phyloP scores from a whole-genome alignment of 2,329 filamentous ascomycete species.

The Exserohilum rostratum region DNA sequence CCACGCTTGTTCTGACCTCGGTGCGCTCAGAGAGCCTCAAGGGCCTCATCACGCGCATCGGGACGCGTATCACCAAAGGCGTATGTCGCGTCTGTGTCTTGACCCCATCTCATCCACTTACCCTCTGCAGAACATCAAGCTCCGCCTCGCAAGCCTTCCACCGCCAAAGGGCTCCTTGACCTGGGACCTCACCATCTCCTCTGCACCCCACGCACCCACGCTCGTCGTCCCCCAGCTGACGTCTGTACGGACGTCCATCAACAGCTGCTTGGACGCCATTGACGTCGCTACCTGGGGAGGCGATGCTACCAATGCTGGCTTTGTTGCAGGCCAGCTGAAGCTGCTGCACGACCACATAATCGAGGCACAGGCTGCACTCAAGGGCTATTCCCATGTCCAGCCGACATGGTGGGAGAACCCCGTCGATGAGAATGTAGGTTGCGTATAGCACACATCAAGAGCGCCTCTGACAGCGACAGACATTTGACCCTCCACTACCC shows the following conservation, averaged over 20 bases:
- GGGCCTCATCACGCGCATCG: conserved; percentile 87
- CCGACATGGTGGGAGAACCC: conserved; percentile 63
- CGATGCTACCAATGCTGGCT: conserved; percentile 63
- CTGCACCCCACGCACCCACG: conserved; percentile 60
- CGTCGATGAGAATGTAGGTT: conserved; percentile 62
- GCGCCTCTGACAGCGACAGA: conserved; percentile 36
- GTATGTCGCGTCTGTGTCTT: conserved; percentile 57
- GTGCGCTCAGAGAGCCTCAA: conserved; percentile 88
- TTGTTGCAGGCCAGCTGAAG: conserved; percentile 64
- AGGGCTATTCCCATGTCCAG: conserved; percentile 59
- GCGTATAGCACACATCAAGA: neutral
- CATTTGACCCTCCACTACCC: conserved; percentile 68
- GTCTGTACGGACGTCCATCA: conserved; percentile 76
- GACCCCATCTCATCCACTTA: neutral
- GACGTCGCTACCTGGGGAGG: conserved; percentile 76
- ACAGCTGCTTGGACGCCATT: conserved; percentile 81
- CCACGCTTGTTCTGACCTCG: conserved; percentile 87
- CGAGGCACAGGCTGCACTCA: conserved; percentile 65
- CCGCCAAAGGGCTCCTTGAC: conserved; percentile 58
- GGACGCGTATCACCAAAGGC: conserved; percentile 89
- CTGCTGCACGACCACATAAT: conserved; percentile 66
- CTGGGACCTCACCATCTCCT: conserved; percentile 60
- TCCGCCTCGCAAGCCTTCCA: conserved; percentile 74
- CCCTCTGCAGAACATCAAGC: conserved; percentile 68
- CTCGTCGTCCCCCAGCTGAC: conserved; percentile 73